These are phyloP conservation scores for Saksenaea vasiformis DNA, from an alignment of 371 early-diverging fungal species.

Conservation along the genomic window DNA sequence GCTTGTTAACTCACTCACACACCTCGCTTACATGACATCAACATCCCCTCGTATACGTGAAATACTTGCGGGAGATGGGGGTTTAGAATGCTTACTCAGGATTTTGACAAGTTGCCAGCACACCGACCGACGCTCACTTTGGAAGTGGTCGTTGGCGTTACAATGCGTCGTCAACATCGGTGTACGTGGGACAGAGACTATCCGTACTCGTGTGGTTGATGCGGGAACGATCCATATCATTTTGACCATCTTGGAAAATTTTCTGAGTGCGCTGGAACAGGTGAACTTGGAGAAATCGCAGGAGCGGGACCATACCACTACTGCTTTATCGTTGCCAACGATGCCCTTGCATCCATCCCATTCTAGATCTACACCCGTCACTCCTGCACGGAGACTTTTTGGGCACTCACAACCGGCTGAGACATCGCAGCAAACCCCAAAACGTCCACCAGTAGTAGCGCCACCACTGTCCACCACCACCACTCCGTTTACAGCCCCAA, in stretches of 20 bases:
- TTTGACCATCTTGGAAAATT: conserved; percentile 74
- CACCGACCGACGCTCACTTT: conserved; percentile 66
- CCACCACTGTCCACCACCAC: not conserved
- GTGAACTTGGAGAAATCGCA: conserved; percentile 65
- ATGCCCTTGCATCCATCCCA: conserved; percentile 26
- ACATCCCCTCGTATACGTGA: conserved; percentile 79
- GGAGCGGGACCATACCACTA: conserved; percentile 34
- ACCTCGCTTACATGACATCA: conserved; percentile 81
- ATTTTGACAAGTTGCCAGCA: conserved; percentile 74
- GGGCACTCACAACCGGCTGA: conserved; percentile 15
- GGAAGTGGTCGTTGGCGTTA: conserved; percentile 82
- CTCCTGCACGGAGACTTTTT: conserved; percentile 26
- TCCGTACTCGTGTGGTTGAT: conserved; percentile 80
- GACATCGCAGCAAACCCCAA: not conserved
- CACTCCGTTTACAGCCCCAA: conserved; percentile 22
- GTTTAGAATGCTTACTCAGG: conserved; percentile 79
- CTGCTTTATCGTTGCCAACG: conserved; percentile 19
- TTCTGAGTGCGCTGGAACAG: conserved; percentile 58
- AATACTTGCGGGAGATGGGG: conserved; percentile 84
- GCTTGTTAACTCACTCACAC: conserved; percentile 81
- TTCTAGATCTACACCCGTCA: conserved; percentile 29
- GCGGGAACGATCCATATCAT: conserved; percentile 80
- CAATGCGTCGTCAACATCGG: conserved; percentile 86
- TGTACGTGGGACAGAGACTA: conserved; percentile 76
- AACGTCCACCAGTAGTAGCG: not conserved